Percentiles rank a stretch among this genome's conserved stretches.
Evolutionary conservation across 2,329 filamentous ascomycete species (phyloP).

Genomic region (Verruconis gallopava): DNA sequence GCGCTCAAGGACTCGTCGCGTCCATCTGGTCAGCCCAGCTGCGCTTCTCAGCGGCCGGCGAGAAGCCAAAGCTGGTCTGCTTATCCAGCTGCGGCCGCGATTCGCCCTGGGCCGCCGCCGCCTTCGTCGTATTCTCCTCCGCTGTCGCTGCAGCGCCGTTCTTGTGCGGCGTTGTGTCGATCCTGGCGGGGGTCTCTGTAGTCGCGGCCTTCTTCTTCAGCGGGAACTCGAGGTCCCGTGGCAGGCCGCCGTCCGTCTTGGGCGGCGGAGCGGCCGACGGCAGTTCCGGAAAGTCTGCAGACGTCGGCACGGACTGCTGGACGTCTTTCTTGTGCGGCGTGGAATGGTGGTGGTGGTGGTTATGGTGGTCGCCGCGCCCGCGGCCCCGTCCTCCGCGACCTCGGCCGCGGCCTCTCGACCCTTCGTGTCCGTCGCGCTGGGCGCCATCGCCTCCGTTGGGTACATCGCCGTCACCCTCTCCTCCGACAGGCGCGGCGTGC

Average conservation of each 20-base stretch:
- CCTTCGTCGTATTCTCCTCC: too few species aligned
- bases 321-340: slow-evolving; percentile 6
- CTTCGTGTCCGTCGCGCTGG: slow-evolving; percentile 17
- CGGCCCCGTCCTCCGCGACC: slow-evolving; percentile 20
- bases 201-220: slow-evolving; percentile 1
- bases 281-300: slow-evolving; percentile 34
- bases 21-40: slow-evolving; percentile 36
- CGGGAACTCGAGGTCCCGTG: slow-evolving; percentile 10
- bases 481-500: too few species aligned
- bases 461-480: too few species aligned
- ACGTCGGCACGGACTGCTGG: slow-evolving; percentile 22
- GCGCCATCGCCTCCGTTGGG: slow-evolving; percentile 22
- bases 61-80: slow-evolving; percentile 12
- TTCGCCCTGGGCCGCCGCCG: slow-evolving; percentile 11
- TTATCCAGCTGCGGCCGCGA: slow-evolving; percentile 18
- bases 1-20: neutral
- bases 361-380: slow-evolving; percentile 17
- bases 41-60: slow-evolving; percentile 19
- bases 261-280: slow-evolving; percentile 16
- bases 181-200: slow-evolving; percentile 3
- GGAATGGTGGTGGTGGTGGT: too few species aligned
- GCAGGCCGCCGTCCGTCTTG: slow-evolving; percentile 9
- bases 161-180: too few species aligned
- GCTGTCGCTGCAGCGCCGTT: too few species aligned
- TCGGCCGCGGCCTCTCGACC: slow-evolving; percentile 21